Base-by-base conservation (phyloP, 1,139 yeast species). In the Candida freyschussii region DNA sequence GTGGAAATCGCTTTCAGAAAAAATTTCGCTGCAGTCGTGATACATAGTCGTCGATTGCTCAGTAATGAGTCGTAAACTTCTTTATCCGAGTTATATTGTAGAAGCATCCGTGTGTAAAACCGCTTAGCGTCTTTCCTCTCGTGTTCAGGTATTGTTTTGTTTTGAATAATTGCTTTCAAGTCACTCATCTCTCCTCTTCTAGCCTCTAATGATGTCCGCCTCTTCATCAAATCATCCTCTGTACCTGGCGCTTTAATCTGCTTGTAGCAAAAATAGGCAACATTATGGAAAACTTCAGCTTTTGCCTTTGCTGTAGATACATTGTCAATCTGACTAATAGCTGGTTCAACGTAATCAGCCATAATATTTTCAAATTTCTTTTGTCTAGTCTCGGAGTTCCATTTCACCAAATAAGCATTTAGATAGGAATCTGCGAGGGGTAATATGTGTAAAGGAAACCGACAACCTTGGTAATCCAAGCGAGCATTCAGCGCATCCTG, bases 181-280 rank as follows among this genome's bases (percentile, higher is more conserved):
- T 74, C 75, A 7, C 60, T 62, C 15, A 72, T 56, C 45, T 77
- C 89, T 2, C 43, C 47, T 17, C 53, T 54, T 36, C 69, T 71
- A 13, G 57, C 58, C 1, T 41, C 40, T 1, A 69, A 62, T 30
- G 73, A 60, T 18, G 54, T 58, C 13, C 61, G 59, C 8, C 68
- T 54, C 26, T 63, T 69, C 4, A 50, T 52, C 8, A 80, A 61
- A 17, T 72, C 72, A 10, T 67, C 72, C 23, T 57, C 61, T 12
- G 69, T 51, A 2, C 60, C 57, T 4, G 65, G 53, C 3, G 73
- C 67, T 40, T 69, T 68, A 27, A 72, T 62, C 47, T 84, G 93
- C 7, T 62, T 60, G 46, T 83, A 85, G 52, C 96, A 85, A 51
- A 89, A 89, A 21, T 67, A 64, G 0, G 89, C 97, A 47, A 83